Conservation (phyloP, 1,284 basidiomycete species). For the Ganoderma meredithae region DNA sequence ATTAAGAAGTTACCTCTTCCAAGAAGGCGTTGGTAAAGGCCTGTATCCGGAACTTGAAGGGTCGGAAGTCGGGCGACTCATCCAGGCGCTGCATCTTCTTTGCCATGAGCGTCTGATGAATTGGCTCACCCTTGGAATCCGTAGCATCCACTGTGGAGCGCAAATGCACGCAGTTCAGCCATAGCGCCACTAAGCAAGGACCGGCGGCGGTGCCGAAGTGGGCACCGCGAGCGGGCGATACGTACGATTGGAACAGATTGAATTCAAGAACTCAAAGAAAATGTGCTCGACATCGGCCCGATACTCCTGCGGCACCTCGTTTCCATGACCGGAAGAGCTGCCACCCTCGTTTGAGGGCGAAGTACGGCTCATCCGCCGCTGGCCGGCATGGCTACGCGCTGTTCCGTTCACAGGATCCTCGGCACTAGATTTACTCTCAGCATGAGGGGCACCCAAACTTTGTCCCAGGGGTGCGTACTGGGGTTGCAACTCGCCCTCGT, state of each 20-base stretch:
- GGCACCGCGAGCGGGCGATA: conserved; percentile 28
- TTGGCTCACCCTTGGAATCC: conserved; percentile 94
- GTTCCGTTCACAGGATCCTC: conserved; percentile 37
- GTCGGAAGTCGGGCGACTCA: conserved; percentile 95
- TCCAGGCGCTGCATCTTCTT: conserved; percentile 97
- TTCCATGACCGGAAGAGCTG: conserved; percentile 47
- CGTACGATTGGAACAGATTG: conserved; percentile 91
- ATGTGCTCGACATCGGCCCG: conserved; percentile 86
- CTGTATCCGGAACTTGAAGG: conserved; percentile 99
- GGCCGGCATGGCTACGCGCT: conserved; percentile 33
- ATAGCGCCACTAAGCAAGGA: conserved; percentile 11
- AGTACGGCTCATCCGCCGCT: conserved; percentile 41
- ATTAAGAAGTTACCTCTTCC: conserved; percentile 72
- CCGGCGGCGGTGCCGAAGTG: conserved; percentile 12
- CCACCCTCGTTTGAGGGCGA: conserved; percentile 41
- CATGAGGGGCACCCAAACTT: conserved; percentile 24
- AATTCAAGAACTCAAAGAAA: conserved; percentile 91
- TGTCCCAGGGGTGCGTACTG: conserved; percentile 32
- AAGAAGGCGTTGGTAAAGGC: conserved; percentile 98
- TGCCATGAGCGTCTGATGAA: conserved; percentile 99
- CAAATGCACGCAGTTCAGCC: conserved; percentile 27
- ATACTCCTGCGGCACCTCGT: conserved; percentile 84
- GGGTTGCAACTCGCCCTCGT: conserved; percentile 37
- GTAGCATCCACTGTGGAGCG: conserved; percentile 81
- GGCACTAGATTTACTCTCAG: conserved; percentile 33